Percentiles rank a stretch among this genome's conserved stretches.
phyloP scores from a whole-genome alignment of 192 early-diverging fungal genomes.

The Backusella liffmaniae region DNA sequence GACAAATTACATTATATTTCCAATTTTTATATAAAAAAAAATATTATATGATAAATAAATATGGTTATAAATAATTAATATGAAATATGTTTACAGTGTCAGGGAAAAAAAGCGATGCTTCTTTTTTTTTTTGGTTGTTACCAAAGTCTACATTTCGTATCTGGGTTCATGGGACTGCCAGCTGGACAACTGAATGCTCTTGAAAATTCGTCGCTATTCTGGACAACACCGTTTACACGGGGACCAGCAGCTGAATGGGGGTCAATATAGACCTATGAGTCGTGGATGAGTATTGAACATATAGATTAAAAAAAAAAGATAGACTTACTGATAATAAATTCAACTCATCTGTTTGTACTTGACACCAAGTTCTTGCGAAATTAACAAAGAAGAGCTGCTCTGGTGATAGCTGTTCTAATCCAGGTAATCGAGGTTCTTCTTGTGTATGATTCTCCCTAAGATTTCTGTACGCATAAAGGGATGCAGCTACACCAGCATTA shows the following conservation, averaged over 20 bases:
- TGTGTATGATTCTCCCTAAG: not conserved
- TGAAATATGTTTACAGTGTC: no score
- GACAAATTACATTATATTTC: no score
- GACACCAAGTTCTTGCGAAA: slow-evolving; percentile 70
- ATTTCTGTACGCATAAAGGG: slow-evolving; percentile 20
- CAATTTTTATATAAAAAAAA: no score
- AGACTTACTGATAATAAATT: not conserved
- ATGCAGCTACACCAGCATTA: slow-evolving; percentile 52
- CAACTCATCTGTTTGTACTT: slow-evolving; percentile 36
- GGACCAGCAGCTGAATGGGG: slow-evolving; percentile 59
- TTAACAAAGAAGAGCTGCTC: slow-evolving; percentile 67
- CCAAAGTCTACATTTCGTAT: slow-evolving; percentile 46
- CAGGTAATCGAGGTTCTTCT: slow-evolving; percentile 32
- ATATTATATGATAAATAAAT: no score
- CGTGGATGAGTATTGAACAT: not conserved
- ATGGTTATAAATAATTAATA: no score
- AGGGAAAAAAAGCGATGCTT: not conserved
- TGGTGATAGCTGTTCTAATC: slow-evolving; percentile 45
- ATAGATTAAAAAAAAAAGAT: not conserved
- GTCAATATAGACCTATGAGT: slow-evolving; percentile 51
- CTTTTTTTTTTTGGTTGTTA: slow-evolving; percentile 3
- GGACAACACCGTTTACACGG: slow-evolving; percentile 66
- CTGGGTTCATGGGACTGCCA: slow-evolving; percentile 65
- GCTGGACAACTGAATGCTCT: slow-evolving; percentile 62
- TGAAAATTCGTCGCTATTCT: slow-evolving; percentile 63